Evolutionary conservation across 768 basidiomycete genomes (phyloP), one percentile per base, ranked within the genome.

Genomic region (Termitomyces sp.): DNA sequence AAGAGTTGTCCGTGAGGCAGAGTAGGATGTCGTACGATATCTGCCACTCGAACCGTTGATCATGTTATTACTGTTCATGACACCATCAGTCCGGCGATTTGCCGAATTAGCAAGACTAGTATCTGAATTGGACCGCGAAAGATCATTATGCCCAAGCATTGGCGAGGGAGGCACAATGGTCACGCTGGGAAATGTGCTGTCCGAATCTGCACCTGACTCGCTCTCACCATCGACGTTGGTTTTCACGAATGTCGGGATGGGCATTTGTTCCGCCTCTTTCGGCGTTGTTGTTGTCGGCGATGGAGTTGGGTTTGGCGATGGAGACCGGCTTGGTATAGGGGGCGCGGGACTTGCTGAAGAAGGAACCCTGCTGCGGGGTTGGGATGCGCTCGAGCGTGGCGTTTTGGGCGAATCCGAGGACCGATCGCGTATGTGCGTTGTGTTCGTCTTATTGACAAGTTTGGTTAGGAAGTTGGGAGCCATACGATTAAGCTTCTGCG

Each of bases 101-200:
- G 51, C 48, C 59, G 53, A 23, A 52, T 50, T 17, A 43, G 58
- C 45, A 35, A 66, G 61, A 56, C 65, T 64, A 14, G 62, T 29
- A 43, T 69, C 58, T 41, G 69, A 65, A 49, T 68, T 68, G 31
- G 69, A 60, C 31, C 66, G 57, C 23, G 64, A 63, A 43, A 74
- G 63, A 21, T 70, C 65, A 25, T 53, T 59, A 38, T 64, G 61
- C 23, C 61, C 59, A 2, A 71, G 59, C 6, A 73, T 63, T 16
- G 80, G 80, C 5, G 77, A 76, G 6, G 79, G 79, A 25, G 79
- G 80, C 25, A 79, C 68, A 32, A 81, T 66, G 0, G 75, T 77
- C 25, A 81, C 75, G 58, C 73, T 78, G 17, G 74, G 75, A 59
- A 74, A 71, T 5, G 70, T 70, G 56, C 70, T 70, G 37, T 60